Percentiles rank a stretch among this genome's conserved stretches.
These are phyloP conservation scores for Penicillium sp. DNA, from an alignment of 2,329 filamentous ascomycete species.

Conservation along the genomic window DNA sequence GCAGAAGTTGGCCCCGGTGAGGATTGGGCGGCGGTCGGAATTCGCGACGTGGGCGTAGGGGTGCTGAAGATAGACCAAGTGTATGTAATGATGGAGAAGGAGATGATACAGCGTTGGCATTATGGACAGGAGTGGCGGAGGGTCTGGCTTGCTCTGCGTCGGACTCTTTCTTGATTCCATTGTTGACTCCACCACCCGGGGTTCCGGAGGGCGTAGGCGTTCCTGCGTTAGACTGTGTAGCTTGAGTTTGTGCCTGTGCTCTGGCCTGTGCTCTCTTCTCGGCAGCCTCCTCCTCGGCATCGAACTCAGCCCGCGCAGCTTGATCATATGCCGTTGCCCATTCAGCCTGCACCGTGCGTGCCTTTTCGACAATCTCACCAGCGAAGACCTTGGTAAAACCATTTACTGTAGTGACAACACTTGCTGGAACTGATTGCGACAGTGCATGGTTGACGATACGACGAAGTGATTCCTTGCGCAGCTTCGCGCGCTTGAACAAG, in stretches of 20 bases:
- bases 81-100: constrained; percentile 10
- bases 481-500: constrained; percentile 49
- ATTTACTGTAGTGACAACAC: constrained; percentile 62
- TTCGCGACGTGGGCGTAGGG: constrained; percentile 25
- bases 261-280: constrained; percentile 38
- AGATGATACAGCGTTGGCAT: constrained; percentile 9
- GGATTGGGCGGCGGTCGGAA: constrained; percentile 44
- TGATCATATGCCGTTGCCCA: constrained; percentile 52
- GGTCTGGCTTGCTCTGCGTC: constrained; percentile 16
- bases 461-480: constrained; percentile 51
- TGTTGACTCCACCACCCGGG: constrained; percentile 8
- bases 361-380: constrained; percentile 64
- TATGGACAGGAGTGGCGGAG: constrained; percentile 9
- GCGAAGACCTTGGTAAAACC: constrained; percentile 67
- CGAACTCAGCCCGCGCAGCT: constrained; percentile 54
- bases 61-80: not conserved
- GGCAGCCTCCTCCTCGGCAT: constrained; percentile 57
- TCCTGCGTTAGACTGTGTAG: constrained; percentile 14
- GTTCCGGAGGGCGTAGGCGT: constrained; percentile 17
- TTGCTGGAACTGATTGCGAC: constrained; percentile 63
- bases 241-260: constrained; percentile 16
- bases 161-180: constrained; percentile 27
- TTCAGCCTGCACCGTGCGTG: constrained; percentile 59
- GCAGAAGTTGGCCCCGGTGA: constrained; percentile 48
- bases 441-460: constrained; percentile 65